Conservation (phyloP, 192 early-diverging fungal species). For the Podila epigama region DNA sequence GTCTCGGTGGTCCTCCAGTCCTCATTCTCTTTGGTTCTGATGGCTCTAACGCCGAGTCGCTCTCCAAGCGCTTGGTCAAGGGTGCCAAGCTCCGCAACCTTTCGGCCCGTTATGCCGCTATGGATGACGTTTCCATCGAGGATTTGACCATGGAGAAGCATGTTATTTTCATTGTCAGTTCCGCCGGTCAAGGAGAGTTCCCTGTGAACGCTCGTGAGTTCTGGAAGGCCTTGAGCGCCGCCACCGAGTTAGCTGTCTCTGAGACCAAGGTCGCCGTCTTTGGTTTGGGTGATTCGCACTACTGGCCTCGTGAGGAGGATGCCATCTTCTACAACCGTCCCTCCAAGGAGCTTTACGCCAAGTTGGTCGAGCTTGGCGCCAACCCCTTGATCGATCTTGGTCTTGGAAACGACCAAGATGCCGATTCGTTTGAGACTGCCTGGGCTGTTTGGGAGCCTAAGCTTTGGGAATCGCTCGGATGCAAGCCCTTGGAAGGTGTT, state of each 20-base stretch:
- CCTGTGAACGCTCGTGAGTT: slow-evolving; percentile 91
- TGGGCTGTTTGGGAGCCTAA: slow-evolving; percentile 79
- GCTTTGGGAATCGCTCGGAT: slow-evolving; percentile 87
- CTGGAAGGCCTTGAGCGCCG: slow-evolving; percentile 75
- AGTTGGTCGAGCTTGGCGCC: slow-evolving; percentile 80
- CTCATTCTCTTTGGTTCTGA: slow-evolving; percentile 93
- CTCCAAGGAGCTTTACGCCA: slow-evolving; percentile 85
- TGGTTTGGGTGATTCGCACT: slow-evolving; percentile 93
- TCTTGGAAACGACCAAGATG: slow-evolving; percentile 92
- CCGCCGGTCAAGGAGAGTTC: slow-evolving; percentile 97
- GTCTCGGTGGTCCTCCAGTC: slow-evolving; percentile 80
- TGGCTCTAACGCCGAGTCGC: slow-evolving; percentile 84
- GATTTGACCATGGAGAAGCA: slow-evolving; percentile 81
- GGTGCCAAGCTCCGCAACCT: slow-evolving; percentile 88
- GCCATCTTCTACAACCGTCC: slow-evolving; percentile 92
- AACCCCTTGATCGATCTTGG: slow-evolving; percentile 68
- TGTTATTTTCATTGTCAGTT: slow-evolving; percentile 81
- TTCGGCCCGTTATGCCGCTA: slow-evolving; percentile 74
- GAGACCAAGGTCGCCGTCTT: slow-evolving; percentile 83
- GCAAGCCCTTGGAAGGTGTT: slow-evolving; percentile 68
- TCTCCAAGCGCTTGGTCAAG: slow-evolving; percentile 83
- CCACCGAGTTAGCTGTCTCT: slow-evolving; percentile 67
- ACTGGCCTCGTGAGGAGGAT: slow-evolving; percentile 95
- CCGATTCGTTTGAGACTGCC: slow-evolving; percentile 89
- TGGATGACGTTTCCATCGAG: slow-evolving; percentile 86